These are phyloP conservation scores for Sphagnurus paluster DNA, from an alignment of 1,284 basidiomycete species.

Conservation along the genomic window DNA sequence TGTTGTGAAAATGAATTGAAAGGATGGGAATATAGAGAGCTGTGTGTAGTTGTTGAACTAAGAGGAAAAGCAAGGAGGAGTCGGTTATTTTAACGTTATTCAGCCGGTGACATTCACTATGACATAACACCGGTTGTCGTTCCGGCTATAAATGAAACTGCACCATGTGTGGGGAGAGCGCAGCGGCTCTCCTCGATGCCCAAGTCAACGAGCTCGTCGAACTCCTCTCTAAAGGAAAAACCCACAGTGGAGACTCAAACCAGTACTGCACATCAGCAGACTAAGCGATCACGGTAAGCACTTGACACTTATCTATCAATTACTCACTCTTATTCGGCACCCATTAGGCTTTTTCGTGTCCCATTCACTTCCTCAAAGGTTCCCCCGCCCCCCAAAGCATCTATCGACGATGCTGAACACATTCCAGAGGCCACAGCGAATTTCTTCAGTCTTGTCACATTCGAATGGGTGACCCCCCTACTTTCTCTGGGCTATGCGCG, in stretches of 20 bases:
- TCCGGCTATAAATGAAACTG: background rate
- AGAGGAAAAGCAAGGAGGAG: background rate
- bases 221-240: conserved; percentile 9
- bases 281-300: conserved; percentile 21
- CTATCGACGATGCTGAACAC: conserved; percentile 45
- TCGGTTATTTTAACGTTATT: background rate
- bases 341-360: conserved; percentile 36
- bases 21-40: too few relatives aligned
- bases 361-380: conserved; percentile 37
- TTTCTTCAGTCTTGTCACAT: conserved; percentile 42
- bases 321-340: too few relatives aligned
- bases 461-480: conserved; percentile 76
- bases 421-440: conserved; percentile 50
- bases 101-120: background rate
- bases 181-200: conserved; percentile 9
- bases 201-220: background rate
- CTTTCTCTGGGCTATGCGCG: conserved; percentile 73
- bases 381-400: conserved; percentile 40
- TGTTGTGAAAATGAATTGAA: too few relatives aligned
- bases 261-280: conserved; percentile 2
- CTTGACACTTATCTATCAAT: too few relatives aligned
- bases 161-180: background rate
- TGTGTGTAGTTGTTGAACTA: too few relatives aligned
- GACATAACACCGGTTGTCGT: background rate
- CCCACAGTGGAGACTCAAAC: background rate